Evolutionary conservation across 139 green algal genomes (phyloP).

Genomic region (Zygnema circumcarinatum): DNA sequence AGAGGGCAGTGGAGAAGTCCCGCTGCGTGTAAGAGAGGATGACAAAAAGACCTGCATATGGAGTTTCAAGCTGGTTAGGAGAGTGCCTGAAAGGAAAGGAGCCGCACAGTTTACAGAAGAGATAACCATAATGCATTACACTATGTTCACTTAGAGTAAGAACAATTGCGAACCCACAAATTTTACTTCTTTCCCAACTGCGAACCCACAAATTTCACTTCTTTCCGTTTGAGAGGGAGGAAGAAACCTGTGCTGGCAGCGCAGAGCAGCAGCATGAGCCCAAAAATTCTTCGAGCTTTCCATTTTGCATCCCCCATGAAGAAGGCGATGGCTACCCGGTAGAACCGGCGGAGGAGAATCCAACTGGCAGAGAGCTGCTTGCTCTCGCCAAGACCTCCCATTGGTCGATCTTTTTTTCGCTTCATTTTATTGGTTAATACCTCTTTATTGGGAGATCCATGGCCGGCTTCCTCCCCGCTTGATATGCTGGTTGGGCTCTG

Average conservation of each 20-base stretch:
- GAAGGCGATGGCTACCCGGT: slow-evolving; percentile 32
- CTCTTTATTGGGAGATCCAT: too few relatives aligned
- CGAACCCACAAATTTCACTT: too few relatives aligned
- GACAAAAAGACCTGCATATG: slow-evolving; percentile 42
- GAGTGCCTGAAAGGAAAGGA: neutral
- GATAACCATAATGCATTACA: neutral
- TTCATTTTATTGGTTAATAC: too few relatives aligned
- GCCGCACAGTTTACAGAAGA: neutral
- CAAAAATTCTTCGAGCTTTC: slow-evolving; percentile 34
- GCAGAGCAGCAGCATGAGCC: slow-evolving; percentile 22
- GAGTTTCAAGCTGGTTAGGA: neutral
- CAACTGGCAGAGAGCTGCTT: neutral
- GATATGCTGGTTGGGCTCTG: too few relatives aligned
- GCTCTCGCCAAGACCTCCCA: too few relatives aligned
- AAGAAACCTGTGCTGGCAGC: slow-evolving; percentile 29
- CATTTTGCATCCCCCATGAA: slow-evolving; percentile 42
- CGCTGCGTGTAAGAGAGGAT: slow-evolving; percentile 68
- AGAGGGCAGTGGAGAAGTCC: slow-evolving; percentile 73
- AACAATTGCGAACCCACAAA: too few relatives aligned
- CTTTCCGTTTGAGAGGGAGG: too few relatives aligned
- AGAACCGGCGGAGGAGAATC: slow-evolving; percentile 8
- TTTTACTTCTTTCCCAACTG: too few relatives aligned
- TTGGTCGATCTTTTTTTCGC: too few relatives aligned
- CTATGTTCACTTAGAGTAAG: too few relatives aligned
- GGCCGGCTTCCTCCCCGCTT: too few relatives aligned